phyloP scores from a whole-genome alignment of 2,329 filamentous ascomycete genomes.

The Colletotrichum tropicicola region DNA sequence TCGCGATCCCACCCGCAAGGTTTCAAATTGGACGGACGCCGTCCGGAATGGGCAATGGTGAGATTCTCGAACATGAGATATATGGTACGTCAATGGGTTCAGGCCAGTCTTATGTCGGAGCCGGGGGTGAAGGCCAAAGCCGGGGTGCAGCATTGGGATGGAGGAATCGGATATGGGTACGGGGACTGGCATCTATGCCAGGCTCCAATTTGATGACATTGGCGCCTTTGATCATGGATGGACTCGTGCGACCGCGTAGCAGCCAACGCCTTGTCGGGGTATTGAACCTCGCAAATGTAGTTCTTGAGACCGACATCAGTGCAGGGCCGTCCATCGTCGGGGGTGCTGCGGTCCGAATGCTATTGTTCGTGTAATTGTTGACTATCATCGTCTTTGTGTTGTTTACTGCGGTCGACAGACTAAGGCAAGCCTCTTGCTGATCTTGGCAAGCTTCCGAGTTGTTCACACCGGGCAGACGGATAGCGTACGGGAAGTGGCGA shows the following conservation, averaged over 20 bases:
- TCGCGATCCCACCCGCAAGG: constrained; percentile 11
- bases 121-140: not conserved
- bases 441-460: constrained; percentile 2
- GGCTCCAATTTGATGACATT: not conserved
- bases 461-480: not conserved
- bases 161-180: not conserved
- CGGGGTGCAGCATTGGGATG: constrained; percentile 5
- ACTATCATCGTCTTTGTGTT: not conserved
- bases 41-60: constrained; percentile 11
- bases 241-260: not conserved
- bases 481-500: constrained; percentile 16
- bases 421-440: constrained; percentile 5
- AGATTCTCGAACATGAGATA: constrained; percentile 2
- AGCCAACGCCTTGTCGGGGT: not conserved
- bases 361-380: constrained; percentile 1
- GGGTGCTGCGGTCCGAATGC: not conserved
- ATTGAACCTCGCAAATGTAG: not conserved
- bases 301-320: not conserved
- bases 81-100: not conserved
- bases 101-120: constrained; percentile 6
- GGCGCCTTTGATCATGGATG: not conserved
- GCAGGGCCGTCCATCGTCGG: not conserved
- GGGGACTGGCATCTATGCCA: not conserved
- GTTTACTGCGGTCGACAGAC: not conserved
- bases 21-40: constrained; percentile 17